A percentile compares a stretch with the other conserved stretches of the same genome.
Evolutionary conservation across 2,329 filamentous ascomycete genomes (phyloP).

Genomic region (Annulohypoxylon truncatum): DNA sequence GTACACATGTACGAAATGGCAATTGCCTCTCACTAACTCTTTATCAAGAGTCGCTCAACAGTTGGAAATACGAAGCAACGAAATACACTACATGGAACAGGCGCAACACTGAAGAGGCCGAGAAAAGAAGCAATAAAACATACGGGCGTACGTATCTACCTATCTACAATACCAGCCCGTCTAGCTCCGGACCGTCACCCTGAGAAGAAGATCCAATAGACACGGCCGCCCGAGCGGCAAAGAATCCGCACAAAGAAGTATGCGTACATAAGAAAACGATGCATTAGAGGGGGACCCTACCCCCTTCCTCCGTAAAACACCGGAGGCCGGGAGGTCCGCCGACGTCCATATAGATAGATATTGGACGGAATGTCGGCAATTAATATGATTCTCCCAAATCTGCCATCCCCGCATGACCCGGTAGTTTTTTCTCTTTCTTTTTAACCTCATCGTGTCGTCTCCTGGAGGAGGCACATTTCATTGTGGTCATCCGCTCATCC

Average conservation of each 20-base stretch:
- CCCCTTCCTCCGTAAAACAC: constrained; percentile 2
- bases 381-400: constrained; percentile 28
- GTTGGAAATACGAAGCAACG: not conserved
- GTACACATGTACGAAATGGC: too few species aligned
- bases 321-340: constrained; percentile 17
- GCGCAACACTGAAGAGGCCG: not conserved
- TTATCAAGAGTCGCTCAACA: too few species aligned
- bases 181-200: constrained; percentile 23
- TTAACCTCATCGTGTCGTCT: not conserved
- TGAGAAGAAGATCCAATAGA: constrained; percentile 31
- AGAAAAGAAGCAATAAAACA: constrained; percentile 18
- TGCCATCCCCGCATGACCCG: constrained; percentile 11
- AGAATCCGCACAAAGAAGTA: constrained; percentile 30
- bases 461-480: not conserved
- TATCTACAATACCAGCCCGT: constrained; percentile 37
- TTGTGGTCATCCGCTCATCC: not conserved
- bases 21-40: too few species aligned
- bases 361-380: constrained; percentile 28
- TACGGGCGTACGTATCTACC: constrained; percentile 34
- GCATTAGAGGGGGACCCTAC: constrained; percentile 32
- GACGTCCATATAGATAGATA: constrained; percentile 16
- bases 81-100: too few species aligned
- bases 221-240: constrained; percentile 19
- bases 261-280: constrained; percentile 40
- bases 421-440: not conserved